Evolutionary conservation across 2,329 filamentous ascomycete species (phyloP).

Genomic region (Fusarium sulawesiense): DNA sequence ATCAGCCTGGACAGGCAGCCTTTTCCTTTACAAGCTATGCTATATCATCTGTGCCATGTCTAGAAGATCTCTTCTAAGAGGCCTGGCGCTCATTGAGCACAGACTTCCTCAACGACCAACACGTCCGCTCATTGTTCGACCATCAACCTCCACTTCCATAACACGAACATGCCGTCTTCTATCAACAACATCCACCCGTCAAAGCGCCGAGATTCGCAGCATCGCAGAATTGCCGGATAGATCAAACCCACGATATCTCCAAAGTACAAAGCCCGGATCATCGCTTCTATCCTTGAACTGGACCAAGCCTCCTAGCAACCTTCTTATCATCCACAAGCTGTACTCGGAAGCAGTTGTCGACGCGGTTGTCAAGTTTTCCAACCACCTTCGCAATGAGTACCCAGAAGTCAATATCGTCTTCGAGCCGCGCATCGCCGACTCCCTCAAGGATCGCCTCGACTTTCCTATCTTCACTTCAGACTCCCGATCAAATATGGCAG

Average conservation of each 20-base stretch:
- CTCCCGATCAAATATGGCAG: conserved; percentile 67
- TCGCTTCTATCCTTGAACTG: conserved; percentile 67
- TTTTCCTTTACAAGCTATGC: conserved; percentile 18
- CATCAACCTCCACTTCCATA: neutral
- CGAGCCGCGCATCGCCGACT: conserved; percentile 78
- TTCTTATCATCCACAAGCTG: conserved; percentile 70
- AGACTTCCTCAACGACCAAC: conserved; percentile 1
- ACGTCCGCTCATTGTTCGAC: neutral
- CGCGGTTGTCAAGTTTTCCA: conserved; percentile 67
- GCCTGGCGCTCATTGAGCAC: conserved; percentile 26
- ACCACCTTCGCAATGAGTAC: conserved; percentile 83
- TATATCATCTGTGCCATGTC: conserved; percentile 35
- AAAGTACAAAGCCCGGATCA: conserved; percentile 59
- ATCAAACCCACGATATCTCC: conserved; percentile 52
- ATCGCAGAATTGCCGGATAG: conserved; percentile 51
- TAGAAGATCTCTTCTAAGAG: conserved; percentile 29
- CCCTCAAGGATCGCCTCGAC: conserved; percentile 75
- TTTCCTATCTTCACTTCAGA: conserved; percentile 77
- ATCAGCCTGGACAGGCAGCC: conserved; percentile 6
- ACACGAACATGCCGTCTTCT: conserved; percentile 55
- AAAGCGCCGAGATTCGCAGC: conserved; percentile 51
- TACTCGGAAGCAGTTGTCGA: conserved; percentile 64
- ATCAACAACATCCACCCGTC: conserved; percentile 57
- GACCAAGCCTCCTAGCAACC: conserved; percentile 65
- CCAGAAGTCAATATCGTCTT: conserved; percentile 84